phyloP scores from a whole-genome alignment of 2,329 filamentous ascomycete species.

The Colletotrichum agaves region DNA sequence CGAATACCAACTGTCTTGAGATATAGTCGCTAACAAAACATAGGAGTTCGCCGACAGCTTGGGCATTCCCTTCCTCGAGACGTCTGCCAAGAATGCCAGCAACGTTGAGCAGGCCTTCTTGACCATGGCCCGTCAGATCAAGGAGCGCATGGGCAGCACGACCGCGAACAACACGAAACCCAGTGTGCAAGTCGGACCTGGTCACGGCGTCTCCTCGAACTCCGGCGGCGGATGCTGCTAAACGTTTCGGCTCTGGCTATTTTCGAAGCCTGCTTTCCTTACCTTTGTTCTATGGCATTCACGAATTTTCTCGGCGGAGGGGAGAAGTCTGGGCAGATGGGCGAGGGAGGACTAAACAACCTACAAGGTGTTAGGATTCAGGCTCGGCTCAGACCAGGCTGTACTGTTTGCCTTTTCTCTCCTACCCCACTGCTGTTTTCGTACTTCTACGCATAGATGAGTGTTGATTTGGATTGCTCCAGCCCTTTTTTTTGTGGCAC shows the following conservation, averaged over 20 bases:
- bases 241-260: slow-evolving; percentile 44
- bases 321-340: slow-evolving; percentile 27
- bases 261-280: slow-evolving; percentile 33
- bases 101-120: slow-evolving; percentile 99
- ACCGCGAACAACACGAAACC: slow-evolving; percentile 98
- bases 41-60: slow-evolving; percentile 99
- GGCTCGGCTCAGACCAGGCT: slow-evolving; percentile 34
- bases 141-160: slow-evolving; percentile 98
- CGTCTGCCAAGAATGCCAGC: slow-evolving; percentile 98
- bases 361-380: slow-evolving; percentile 33
- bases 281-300: slow-evolving; percentile 37
- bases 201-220: slow-evolving; percentile 90
- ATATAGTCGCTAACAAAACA: slow-evolving; percentile 27
- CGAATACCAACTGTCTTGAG: not conserved
- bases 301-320: slow-evolving; percentile 37
- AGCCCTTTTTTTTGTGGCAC: slow-evolving; percentile 24
- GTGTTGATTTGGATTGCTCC: slow-evolving; percentile 36
- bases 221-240: slow-evolving; percentile 93
- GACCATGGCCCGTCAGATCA: slow-evolving; percentile 99
- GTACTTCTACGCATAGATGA: slow-evolving; percentile 38
- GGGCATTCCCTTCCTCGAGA: slow-evolving; percentile 99
- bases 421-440: slow-evolving; percentile 32
- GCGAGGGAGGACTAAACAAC: slow-evolving; percentile 25
- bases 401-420: slow-evolving; percentile 36
- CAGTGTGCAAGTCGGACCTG: slow-evolving; percentile 93